Base-by-base conservation (phyloP, 192 early-diverging fungal genomes). In the Linnemannia hyalina region DNA sequence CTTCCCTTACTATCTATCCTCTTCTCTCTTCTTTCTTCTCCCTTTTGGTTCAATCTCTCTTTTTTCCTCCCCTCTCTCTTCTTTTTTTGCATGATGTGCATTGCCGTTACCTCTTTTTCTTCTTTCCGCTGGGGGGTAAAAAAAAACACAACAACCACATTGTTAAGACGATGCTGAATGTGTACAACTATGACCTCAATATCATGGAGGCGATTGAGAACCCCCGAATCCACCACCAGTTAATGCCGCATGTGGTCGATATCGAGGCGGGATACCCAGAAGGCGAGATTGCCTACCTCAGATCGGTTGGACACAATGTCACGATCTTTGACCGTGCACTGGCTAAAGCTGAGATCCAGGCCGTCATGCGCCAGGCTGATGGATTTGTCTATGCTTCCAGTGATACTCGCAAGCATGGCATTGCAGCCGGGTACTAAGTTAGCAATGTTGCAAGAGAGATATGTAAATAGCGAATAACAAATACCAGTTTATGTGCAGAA, bases 221-320 rank as follows among this genome's bases (percentile, higher is more conserved):
- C 65, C 94, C 96, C 6, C 91, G 98, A 13, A 80, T 96, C 46
- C 98, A 99, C 88, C 96, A 98, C 89, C 97, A 98, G 88, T 91
- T 99, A 71, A 82, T 98, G 74, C 98, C 98, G 3, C 90, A 98
- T 75, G 72, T 73, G 32, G 79, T 89, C 1, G 76, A 71, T 76
- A 81, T 86, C 63, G 84, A 86, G 52, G 75, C 22, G 2, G 84
- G 76, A 20, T 86, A 77, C 65, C 63, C 84, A 4, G 44, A 6
- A 2, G 11, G n/a, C 0, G 78, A 80, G n/a, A 72, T 81, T 23
- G 23, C 57, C 52, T 86, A 78, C 73, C 65, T 86, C 49, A 38
- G 38, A 22, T 46, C 40, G 10, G 26, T 71, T 6, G 84, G 84
- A 20, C 84, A 86, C n/a, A 86, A 77, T 78, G 80, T 86, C 41